A percentile compares a stretch with the other conserved stretches of the same genome.
Conservation (phyloP, 2,329 filamentous ascomycete genomes). For the Stenocarpella maydis region DNA sequence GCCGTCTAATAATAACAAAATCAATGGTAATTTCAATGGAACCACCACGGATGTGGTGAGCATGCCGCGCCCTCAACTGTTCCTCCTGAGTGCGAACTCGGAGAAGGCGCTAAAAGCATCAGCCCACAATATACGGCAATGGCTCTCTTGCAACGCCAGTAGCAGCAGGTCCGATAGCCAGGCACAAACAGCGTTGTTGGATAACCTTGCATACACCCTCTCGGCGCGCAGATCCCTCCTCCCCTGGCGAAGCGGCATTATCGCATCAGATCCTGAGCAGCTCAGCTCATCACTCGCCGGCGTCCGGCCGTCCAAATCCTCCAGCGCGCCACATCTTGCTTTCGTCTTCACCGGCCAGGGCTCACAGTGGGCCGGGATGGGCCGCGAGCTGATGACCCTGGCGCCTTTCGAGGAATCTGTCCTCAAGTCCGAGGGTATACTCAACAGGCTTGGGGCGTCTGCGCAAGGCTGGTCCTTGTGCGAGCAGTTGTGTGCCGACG, state of each 20-base stretch:
- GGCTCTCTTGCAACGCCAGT: neutral
- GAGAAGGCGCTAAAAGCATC: constrained; percentile 11
- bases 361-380: constrained; percentile 42
- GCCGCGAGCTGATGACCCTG: constrained; percentile 34
- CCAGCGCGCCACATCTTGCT: constrained; percentile 31
- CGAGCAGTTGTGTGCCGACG: constrained; percentile 39
- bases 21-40: neutral
- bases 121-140: neutral
- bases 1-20: neutral
- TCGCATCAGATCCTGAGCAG: constrained; percentile 29
- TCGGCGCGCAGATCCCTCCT: constrained; percentile 40
- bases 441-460: constrained; percentile 37
- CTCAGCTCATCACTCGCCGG: constrained; percentile 8
- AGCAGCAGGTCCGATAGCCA: neutral
- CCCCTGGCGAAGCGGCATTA: constrained; percentile 40
- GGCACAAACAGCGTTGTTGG: neutral
- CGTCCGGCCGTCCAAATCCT: neutral
- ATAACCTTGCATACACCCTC: constrained; percentile 41
- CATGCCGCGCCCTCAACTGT: neutral
- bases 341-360: constrained; percentile 46
- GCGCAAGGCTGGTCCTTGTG: constrained; percentile 38
- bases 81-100: constrained; percentile 7
- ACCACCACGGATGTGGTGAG: no score
- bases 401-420: constrained; percentile 35
- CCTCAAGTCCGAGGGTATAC: constrained; percentile 36